Base-by-base conservation (phyloP, 805 yeast genomes). In the Kluyveromyces aestuarii region DNA sequence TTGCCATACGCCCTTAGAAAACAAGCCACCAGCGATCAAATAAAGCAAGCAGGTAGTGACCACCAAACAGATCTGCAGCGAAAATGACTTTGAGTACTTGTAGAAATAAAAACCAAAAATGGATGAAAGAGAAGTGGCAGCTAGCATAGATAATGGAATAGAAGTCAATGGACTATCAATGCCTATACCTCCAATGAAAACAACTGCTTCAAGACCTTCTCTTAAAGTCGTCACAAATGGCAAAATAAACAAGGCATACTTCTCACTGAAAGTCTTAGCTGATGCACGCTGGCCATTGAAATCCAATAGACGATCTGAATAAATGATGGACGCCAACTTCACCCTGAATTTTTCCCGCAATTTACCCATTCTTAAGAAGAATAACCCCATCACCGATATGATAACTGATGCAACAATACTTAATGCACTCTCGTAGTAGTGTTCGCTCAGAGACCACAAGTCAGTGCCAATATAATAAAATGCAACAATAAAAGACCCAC, bases 121-220 rank as follows among this genome's bases (percentile, higher is more conserved):
- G 6, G 75, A 66, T 7, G 96, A 95, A 0, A 79, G 57, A 0
- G 73, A 51, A 2, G 80, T 68, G 0, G 89, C 96, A 0, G 72
- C 52, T 0, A 81, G 27, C 44, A 80, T 79, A 0, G 93, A 81
- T 36, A 83, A 60, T 16, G 90, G 82, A 50, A 85, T 74, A 0
- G 88, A 77, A 0, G 79, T 61, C 11, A 79, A 61, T 6, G 91
- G 88, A 53, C 81, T 86, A 36, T 81, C 78, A 50, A 86, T 79
- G 19, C 88, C 88, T 40, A 89, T 82, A 27, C 96, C 97, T 2
- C 96, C 96, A 40, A 89, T 75, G 58, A 89, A 89, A 2, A 89
- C 93, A 37, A 89, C 89, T 0, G 96, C 96, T 65, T 89, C 96
- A 47, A 89, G 70, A 1, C 96, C 96, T 66, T 89, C 96, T 61